Percentiles rank a stretch among this genome's conserved stretches.
Evolutionary conservation across 2,329 filamentous ascomycete species (phyloP).

Genomic region (Colletotrichum theobromicola): DNA sequence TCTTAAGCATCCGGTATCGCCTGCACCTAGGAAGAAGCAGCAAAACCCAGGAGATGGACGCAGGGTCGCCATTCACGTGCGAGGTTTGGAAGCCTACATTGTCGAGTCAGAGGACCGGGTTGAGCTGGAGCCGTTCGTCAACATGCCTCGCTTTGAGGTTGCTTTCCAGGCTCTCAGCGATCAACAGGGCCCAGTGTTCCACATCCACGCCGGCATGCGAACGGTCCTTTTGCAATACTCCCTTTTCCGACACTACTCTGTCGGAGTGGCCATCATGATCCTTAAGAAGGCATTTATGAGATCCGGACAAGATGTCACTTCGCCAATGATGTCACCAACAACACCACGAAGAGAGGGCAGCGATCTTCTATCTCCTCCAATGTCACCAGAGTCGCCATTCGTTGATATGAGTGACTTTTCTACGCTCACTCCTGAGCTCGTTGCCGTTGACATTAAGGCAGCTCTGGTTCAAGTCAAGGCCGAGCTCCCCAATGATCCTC

Average conservation of each 20-base stretch:
- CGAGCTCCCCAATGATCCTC: slow-evolving; percentile 86
- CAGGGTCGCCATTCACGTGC: slow-evolving; percentile 78
- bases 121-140: slow-evolving; percentile 85
- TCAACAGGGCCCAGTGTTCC: slow-evolving; percentile 84
- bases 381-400: slow-evolving; percentile 35
- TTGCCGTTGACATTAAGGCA: slow-evolving; percentile 83
- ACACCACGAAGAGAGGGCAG: slow-evolving; percentile 29
- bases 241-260: slow-evolving; percentile 88
- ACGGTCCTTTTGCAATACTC: slow-evolving; percentile 88
- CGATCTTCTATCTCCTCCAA: slow-evolving; percentile 43
- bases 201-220: slow-evolving; percentile 81
- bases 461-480: slow-evolving; percentile 87
- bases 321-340: slow-evolving; percentile 25
- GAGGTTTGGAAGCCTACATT: slow-evolving; percentile 87
- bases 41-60: slow-evolving; percentile 75
- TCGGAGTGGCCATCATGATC: slow-evolving; percentile 81
- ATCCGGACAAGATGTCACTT: slow-evolving; percentile 45
- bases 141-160: slow-evolving; percentile 85
- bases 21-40: slow-evolving; percentile 55
- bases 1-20: slow-evolving; percentile 53
- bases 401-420: slow-evolving; percentile 35
- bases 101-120: slow-evolving; percentile 86
- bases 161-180: slow-evolving; percentile 86
- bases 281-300: slow-evolving; percentile 72
- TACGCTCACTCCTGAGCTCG: slow-evolving; percentile 62